Base-by-base conservation (phyloP, 208 protist species). In the Crithidia mellificae region DNA sequence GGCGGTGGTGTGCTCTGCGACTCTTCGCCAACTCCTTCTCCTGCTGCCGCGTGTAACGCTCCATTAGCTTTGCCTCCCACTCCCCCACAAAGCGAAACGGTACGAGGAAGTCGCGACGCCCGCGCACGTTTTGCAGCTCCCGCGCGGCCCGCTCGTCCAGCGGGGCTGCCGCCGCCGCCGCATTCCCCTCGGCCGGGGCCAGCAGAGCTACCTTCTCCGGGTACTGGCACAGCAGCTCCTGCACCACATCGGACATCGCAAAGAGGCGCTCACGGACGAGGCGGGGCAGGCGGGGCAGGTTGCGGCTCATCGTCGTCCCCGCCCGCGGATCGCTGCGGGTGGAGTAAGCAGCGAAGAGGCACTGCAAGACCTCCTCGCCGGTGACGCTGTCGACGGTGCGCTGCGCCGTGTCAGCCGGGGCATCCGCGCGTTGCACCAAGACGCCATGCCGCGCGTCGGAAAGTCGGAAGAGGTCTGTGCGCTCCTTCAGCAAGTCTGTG, bases 41-140 rank as follows among this genome's bases (percentile, higher is more conserved):
- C 22, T 68, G 32, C 43, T 76, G 52, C 15, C 25, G 38, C 19
- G 69, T 69, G 63, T 89, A 93, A 46, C 63, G 63, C 34, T 69
- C 64, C 53, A 85, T 52, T 24, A 96, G 58, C 14, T 81, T 68
- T 15, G 73, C 72, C 70, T 91, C 77, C 80, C 80, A 91, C 29
- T 85, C 77, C 3, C 87, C 91, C 6, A 91, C 78, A 80, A 93
- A 96, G 49, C 91, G 86, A 67, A 96, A 96, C 7, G 78, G 50
- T 5, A 88, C 53, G 34, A 87, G 63, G 43, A 88, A 89, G 47
- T 89, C 83, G 22, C 65, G 58, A 19, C 81, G 74, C 2, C 76
- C 72, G 17, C 59, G 61, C 17, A 57, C 67, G 27, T 54, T 44
- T 15, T 41, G 62, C 64, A 86, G 63, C 63, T 78, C 58, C 19